phyloP scores from a whole-genome alignment of 73 alveolate genomes.

The Paramecium sonneborni region DNA sequence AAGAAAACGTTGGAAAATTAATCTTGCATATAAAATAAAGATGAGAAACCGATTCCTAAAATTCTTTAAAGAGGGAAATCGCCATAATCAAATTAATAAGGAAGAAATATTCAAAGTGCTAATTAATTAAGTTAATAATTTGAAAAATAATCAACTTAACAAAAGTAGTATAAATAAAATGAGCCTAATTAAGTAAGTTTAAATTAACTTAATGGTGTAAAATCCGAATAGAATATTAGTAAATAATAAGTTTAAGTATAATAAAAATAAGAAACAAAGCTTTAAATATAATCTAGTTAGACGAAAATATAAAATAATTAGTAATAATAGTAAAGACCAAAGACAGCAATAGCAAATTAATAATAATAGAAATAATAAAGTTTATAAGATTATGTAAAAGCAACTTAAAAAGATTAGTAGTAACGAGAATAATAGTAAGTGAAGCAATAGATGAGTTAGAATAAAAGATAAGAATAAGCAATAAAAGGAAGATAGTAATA shows the following conservation, averaged over 20 bases:
- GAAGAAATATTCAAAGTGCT: neutral
- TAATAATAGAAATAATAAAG: neutral
- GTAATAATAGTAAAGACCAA: neutral
- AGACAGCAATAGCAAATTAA: neutral
- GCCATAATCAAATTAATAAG: neutral
- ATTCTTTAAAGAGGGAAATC: neutral
- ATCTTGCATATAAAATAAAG: neutral
- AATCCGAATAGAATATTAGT: neutral
- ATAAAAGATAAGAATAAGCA: neutral
- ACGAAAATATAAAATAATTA: neutral
- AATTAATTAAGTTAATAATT: neutral
- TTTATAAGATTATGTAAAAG: neutral
- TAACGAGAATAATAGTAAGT: neutral
- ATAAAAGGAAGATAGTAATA: neutral
- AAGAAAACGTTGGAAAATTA: neutral
- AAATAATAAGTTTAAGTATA: neutral
- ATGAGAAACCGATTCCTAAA: neutral
- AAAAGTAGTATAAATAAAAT: neutral
- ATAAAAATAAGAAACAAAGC: neutral
- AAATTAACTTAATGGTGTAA: neutral
- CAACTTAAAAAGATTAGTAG: neutral
- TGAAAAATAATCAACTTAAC: neutral
- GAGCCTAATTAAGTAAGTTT: neutral
- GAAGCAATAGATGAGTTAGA: neutral
- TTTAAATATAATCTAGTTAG: neutral